Percentiles rank a stretch among this genome's conserved stretches.
These are phyloP conservation scores for Suhomyces choctaworum DNA, from an alignment of 1,139 yeast species.

Conservation along the genomic window DNA sequence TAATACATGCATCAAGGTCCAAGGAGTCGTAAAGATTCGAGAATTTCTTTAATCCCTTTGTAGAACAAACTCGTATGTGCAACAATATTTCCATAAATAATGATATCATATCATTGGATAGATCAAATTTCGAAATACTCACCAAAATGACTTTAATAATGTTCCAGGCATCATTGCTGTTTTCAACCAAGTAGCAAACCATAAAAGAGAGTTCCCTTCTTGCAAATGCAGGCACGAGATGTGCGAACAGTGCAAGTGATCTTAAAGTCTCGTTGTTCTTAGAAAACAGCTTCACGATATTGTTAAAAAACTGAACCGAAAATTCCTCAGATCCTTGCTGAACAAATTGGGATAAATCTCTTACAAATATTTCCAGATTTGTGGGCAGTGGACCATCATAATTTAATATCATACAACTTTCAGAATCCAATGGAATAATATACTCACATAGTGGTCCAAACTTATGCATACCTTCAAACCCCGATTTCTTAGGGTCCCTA, in stretches of 20 bases:
- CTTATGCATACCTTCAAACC: too few species aligned
- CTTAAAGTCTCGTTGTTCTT: too few species aligned
- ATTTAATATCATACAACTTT: constrained; percentile 33
- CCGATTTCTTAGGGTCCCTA: too few species aligned
- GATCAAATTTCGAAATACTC: not conserved
- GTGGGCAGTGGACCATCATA: not conserved
- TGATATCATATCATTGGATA: constrained; percentile 7
- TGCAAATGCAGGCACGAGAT: constrained; percentile 26
- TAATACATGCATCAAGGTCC: constrained; percentile 31
- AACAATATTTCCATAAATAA: constrained; percentile 42
- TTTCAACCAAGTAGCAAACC: constrained; percentile 24
- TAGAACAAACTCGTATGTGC: constrained; percentile 47
- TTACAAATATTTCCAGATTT: not conserved
- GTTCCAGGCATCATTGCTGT: constrained; percentile 17
- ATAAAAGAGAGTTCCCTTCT: constrained; percentile 25
- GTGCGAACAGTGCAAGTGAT: too few species aligned
- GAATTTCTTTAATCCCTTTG: constrained; percentile 32
- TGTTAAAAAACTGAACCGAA: constrained; percentile 12
- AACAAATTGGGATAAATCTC: not conserved
- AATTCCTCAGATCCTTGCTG: constrained; percentile 14
- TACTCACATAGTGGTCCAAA: constrained; percentile 10
- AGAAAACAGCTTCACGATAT: too few species aligned
- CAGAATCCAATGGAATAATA: constrained; percentile 35
- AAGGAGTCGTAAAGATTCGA: constrained; percentile 34
- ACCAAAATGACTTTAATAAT: constrained; percentile 7